phyloP scores from a whole-genome alignment of 2,329 filamentous ascomycete species.

The Escovopsis sp. region DNA sequence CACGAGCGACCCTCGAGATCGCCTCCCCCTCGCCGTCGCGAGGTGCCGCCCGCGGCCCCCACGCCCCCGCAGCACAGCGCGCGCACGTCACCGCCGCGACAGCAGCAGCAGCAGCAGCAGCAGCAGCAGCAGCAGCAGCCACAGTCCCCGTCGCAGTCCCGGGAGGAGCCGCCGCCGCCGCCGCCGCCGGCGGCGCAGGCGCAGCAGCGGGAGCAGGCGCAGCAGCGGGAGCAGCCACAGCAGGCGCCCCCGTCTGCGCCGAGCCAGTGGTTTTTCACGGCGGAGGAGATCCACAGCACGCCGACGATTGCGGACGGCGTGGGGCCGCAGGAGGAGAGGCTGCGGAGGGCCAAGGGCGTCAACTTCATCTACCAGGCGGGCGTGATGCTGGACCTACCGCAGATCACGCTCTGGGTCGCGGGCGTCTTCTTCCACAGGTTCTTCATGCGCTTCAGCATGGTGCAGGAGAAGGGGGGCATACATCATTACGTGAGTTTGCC shows the following conservation, averaged over 20 bases:
- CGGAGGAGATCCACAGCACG: slow-evolving; percentile 66
- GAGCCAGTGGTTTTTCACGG: slow-evolving; percentile 79
- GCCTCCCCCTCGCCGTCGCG: slow-evolving; percentile 34
- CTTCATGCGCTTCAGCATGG: slow-evolving; percentile 79
- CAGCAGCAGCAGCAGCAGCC: slow-evolving; percentile 27
- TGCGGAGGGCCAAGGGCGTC: slow-evolving; percentile 75
- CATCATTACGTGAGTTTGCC: slow-evolving; percentile 68
- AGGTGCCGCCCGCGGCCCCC: slow-evolving; percentile 46
- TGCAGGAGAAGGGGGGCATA: slow-evolving; percentile 58
- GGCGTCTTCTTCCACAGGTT: slow-evolving; percentile 93
- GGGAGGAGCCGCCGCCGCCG: slow-evolving; percentile 25
- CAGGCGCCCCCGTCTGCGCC: slow-evolving; percentile 22
- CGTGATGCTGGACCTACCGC: slow-evolving; percentile 80
- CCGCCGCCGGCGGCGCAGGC: slow-evolving; percentile 32
- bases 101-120: slow-evolving; percentile 25
- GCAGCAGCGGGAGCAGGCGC: slow-evolving; percentile 14
- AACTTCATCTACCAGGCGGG: slow-evolving; percentile 95
- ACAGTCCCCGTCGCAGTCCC: slow-evolving; percentile 13
- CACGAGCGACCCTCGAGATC: slow-evolving; percentile 34
- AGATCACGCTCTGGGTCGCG: slow-evolving; percentile 82
- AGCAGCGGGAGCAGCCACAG: slow-evolving; percentile 19
- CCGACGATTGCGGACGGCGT: slow-evolving; percentile 80
- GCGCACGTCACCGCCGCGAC: slow-evolving; percentile 39
- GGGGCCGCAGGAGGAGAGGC: slow-evolving; percentile 58
- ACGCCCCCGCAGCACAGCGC: slow-evolving; percentile 43